Base-by-base conservation (phyloP, 768 basidiomycete species). In the Tephrocybe rancida region DNA sequence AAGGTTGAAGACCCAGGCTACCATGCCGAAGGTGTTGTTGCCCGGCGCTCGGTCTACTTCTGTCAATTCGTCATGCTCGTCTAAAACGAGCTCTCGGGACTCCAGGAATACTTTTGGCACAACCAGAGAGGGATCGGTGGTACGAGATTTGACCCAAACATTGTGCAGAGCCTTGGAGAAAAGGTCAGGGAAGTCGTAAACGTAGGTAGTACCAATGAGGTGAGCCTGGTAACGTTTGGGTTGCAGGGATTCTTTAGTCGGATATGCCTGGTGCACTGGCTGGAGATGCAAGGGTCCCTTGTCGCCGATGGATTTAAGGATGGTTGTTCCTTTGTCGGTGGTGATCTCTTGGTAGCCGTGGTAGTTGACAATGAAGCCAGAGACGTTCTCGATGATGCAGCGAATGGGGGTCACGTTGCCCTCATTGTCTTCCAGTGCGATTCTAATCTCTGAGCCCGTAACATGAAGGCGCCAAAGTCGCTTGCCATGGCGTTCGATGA, bases 211-310 rank as follows among this genome's bases (percentile, higher is more conserved):
- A 48, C 97, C 97, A 61, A 97, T 88, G 54, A 98, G 84, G 71
- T 99, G 97, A 21, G 97, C 97, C 68, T 98, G 96, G 76, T 98
- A 98, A 58, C 97, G 94, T 71, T 97, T 95, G 37, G 97, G 97
- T 68, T 99, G 97, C 43, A 99, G 77, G 16, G 95, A 98, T 70
- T 98, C 96, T 74, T 97, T 99, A 53, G 96, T 98, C 13, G 96
- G 86, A 73, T 98, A 98, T 0, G 92, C 80, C 60, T 90, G 85
- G 70, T 92, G 89, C 59, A 96, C 96, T 10, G 94, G 95, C 72
- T 95, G 95, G 24, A 98, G 81, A 73, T 99, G 96, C 48, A 97
- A 80, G 44, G 96, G 93, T 3, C 97, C 97, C 70, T 97, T 97
- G 44, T 97, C 93, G 39, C 97, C 97, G 59, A 99, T 97, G 2